Base-by-base conservation (phyloP, 2,329 filamentous ascomycete species). In the Verticillium dahliae region DNA sequence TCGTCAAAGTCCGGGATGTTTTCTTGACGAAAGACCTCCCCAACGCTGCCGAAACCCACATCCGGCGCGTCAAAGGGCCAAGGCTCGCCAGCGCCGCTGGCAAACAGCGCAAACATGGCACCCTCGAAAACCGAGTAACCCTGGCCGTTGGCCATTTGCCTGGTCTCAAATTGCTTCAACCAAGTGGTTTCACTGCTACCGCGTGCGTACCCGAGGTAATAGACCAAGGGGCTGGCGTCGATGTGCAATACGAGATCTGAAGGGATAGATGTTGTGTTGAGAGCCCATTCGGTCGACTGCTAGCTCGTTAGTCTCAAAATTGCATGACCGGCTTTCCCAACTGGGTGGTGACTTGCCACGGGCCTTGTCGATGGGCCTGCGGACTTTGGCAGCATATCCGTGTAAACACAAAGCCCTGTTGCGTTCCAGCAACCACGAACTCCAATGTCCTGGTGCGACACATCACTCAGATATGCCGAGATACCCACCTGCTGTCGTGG, bases 391-490 rank as follows among this genome's bases (percentile, higher is more conserved):
- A 50, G n/a, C 45, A 50, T n/a, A 3, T 50, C 45, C 9, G 45
- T 50, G 59, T 62, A 50, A 3, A 68, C 59, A 9, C 68, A 70
- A 6, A 68, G 27, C 2, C 69, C 66, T 1, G 63, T 65, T 14
- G 62, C 52, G 15, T 66, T 63, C 18, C 62, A 61, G 18, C 70
- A 72, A 0, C 69, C 69, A 18, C 68, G 64, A 7, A 72, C 62
- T 0, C 68, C 66, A 37, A 72, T 65, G 35, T 71, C 69, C 13
- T 71, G 67, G 22, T 70, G 70, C 15, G 65, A 65, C 6, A 64
- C 59, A 31, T 72, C 69, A 31, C 65, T 69, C 6, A 69, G 62
- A 34, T 71, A 72, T 6, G 67, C 63, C 6, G 69, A 68, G 15
- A 72, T 64, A 0, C 70, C 69, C 2, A 72, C 61, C 6, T 67